phyloP scores from a whole-genome alignment of 352 stramenopile species.

The Phytophthora crassamura region DNA sequence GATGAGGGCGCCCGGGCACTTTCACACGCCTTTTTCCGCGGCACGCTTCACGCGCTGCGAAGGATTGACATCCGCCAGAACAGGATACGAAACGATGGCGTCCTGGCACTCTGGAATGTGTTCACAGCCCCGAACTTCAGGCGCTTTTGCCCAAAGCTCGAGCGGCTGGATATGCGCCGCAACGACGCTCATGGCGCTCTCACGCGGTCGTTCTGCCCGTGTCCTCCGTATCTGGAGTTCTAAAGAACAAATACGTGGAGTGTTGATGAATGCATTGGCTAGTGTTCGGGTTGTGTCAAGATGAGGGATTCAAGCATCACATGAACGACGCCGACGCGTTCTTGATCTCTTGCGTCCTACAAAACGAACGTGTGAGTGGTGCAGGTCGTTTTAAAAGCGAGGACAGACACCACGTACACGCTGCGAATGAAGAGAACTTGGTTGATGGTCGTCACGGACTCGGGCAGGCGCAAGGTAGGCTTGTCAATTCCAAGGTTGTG shows the following conservation, averaged over 20 bases:
- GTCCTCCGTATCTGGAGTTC: slow-evolving; percentile 61
- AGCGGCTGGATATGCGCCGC: slow-evolving; percentile 68
- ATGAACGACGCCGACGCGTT: slow-evolving; percentile 73
- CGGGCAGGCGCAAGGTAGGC: slow-evolving; percentile 62
- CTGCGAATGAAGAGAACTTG: slow-evolving; percentile 71
- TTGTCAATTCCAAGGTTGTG: slow-evolving; percentile 72
- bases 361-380: not conserved
- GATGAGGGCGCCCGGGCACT: slow-evolving; percentile 66
- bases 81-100: slow-evolving; percentile 63
- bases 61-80: slow-evolving; percentile 72
- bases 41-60: slow-evolving; percentile 48
- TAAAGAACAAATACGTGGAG: slow-evolving; percentile 12
- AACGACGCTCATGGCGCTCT: slow-evolving; percentile 62
- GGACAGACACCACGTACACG: slow-evolving; percentile 45
- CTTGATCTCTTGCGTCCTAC: slow-evolving; percentile 74
- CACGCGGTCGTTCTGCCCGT: slow-evolving; percentile 62
- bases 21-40: slow-evolving; percentile 61
- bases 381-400: not conserved
- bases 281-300: not conserved
- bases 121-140: slow-evolving; percentile 62
- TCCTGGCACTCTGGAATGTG: slow-evolving; percentile 72
- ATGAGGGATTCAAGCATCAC: slow-evolving; percentile 24
- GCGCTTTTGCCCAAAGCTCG: slow-evolving; percentile 63
- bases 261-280: not conserved
- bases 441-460: slow-evolving; percentile 68